Evolutionary conservation across 305 asterid species (phyloP).

Genomic region (Striga hermonthica): DNA sequence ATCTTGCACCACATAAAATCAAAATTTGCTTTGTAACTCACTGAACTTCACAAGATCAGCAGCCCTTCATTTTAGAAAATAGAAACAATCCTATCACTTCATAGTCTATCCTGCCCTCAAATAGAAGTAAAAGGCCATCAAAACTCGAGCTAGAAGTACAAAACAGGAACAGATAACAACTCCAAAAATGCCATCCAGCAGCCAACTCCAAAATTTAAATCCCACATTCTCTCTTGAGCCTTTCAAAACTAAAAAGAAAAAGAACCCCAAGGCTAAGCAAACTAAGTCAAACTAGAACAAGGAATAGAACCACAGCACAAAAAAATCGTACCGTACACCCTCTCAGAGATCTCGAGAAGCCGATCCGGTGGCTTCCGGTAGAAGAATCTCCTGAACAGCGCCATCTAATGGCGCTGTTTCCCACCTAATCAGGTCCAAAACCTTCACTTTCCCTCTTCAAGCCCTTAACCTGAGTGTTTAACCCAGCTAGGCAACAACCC

Average conservation of each 20-base stretch:
- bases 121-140: conserved; percentile 15
- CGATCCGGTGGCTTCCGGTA: conserved; percentile 99
- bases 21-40: conserved; percentile 12
- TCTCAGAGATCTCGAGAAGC: conserved; percentile 96
- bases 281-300: conserved; percentile 10
- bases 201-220: conserved; percentile 20
- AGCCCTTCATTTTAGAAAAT: background rate
- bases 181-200: conserved; percentile 17
- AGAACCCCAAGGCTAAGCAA: conserved; percentile 25
- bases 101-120: background rate
- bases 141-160: conserved; percentile 16
- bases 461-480: conserved; percentile 21
- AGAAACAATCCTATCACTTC: conserved; percentile 8
- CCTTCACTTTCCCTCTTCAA: conserved; percentile 33
- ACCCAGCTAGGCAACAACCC: conserved; percentile 28
- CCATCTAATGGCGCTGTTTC: conserved; percentile 98
- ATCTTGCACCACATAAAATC: conserved; percentile 19
- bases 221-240: conserved; percentile 16
- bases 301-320: background rate
- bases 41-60: conserved; percentile 26
- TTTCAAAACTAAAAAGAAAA: conserved; percentile 19
- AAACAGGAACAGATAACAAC: conserved; percentile 16
- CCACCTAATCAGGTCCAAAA: conserved; percentile 60
- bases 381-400: conserved; percentile 98
- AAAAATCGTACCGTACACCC: conserved; percentile 77